Percentiles rank a stretch among this genome's conserved stretches.
Evolutionary conservation across 352 stramenopile species (phyloP).

Genomic region (Globisporangium mamillatum): DNA sequence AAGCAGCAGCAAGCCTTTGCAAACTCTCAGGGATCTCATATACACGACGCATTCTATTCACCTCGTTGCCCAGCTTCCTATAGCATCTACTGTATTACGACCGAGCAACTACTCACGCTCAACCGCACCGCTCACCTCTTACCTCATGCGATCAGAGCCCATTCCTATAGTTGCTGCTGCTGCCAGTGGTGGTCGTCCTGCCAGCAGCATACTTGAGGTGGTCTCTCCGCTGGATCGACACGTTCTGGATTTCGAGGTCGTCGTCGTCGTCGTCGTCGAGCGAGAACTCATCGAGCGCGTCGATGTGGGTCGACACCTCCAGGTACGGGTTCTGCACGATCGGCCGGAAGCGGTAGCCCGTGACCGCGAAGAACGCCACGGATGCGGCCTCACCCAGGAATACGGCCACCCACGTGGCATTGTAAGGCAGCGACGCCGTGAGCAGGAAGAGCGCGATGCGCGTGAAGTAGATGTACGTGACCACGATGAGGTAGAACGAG

Average conservation of each 20-base stretch:
- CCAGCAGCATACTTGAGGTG: background rate
- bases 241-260: slow-evolving; percentile 30
- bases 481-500: slow-evolving; percentile 95
- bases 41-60: background rate
- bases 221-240: slow-evolving; percentile 4
- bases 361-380: slow-evolving; percentile 91
- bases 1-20: background rate
- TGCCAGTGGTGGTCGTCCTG: background rate
- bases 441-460: slow-evolving; percentile 96
- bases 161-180: background rate
- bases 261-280: slow-evolving; percentile 32
- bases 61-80: background rate
- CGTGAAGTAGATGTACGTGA: slow-evolving; percentile 98
- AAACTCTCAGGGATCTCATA: background rate
- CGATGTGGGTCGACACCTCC: slow-evolving; percentile 65
- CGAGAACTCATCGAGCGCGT: slow-evolving; percentile 75
- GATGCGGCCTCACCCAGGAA: slow-evolving; percentile 76
- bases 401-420: slow-evolving; percentile 73
- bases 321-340: slow-evolving; percentile 92
- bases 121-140: no score
- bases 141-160: background rate
- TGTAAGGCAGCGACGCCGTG: slow-evolving; percentile 89
- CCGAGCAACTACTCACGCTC: no score
- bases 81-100: background rate
- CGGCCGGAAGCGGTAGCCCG: slow-evolving; percentile 91